phyloP scores from a whole-genome alignment of 495 filamentous ascomycete species.

The Podospora sp. region DNA sequence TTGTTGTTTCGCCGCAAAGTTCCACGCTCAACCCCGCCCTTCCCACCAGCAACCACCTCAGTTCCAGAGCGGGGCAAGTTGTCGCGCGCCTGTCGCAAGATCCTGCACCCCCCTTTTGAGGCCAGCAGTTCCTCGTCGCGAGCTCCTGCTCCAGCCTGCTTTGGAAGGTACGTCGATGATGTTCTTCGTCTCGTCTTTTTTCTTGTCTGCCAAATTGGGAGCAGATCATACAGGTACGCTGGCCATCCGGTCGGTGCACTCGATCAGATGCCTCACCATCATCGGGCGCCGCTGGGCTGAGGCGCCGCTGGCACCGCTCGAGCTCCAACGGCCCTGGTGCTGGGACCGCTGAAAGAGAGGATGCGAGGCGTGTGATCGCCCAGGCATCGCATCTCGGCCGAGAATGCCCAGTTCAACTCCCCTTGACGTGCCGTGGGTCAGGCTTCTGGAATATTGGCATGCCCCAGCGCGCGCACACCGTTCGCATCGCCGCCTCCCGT shows the following conservation, averaged over 20 bases:
- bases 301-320: background rate
- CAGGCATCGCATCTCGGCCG: conserved; percentile 12
- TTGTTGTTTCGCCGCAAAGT: background rate
- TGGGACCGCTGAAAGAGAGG: conserved; percentile 6
- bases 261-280: background rate
- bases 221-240: conserved; percentile 34
- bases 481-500: background rate
- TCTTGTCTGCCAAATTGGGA: conserved; percentile 10
- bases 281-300: conserved; percentile 5
- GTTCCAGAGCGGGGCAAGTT: conserved; percentile 26
- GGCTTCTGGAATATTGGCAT: conserved; percentile 21
- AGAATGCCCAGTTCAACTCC: conserved; percentile 2
- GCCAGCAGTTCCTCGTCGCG: conserved; percentile 10
- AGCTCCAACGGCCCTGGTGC: conserved; percentile 6
- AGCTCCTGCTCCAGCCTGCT: background rate
- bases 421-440: conserved; percentile 7
- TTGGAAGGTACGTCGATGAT: conserved; percentile 10
- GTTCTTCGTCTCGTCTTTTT: conserved; percentile 9
- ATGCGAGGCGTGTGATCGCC: conserved; percentile 40
- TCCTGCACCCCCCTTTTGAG: background rate
- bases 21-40: conserved; percentile 8
- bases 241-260: conserved; percentile 18
- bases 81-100: conserved; percentile 23
- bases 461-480: background rate
- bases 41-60: background rate